A percentile compares a stretch with the other conserved stretches of the same genome.
phyloP scores from a whole-genome alignment of 1,284 basidiomycete species.

The Austroboletus novae-zelandiae region DNA sequence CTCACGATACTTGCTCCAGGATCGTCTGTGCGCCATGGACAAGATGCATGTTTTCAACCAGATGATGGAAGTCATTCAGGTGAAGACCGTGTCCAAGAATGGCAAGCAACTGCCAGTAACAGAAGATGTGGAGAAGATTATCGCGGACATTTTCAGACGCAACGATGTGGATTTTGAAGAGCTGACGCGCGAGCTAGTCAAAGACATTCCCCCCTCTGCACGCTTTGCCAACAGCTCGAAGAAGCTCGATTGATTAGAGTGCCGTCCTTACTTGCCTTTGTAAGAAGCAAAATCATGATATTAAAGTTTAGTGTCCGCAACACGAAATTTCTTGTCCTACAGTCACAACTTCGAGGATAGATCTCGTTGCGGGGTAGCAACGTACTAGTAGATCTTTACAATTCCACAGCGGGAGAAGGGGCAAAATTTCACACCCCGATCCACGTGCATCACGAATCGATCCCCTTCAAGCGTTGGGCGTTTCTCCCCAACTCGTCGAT shows the following conservation, averaged over 20 bases:
- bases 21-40: conserved; percentile 28
- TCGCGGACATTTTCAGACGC: conserved; percentile 32
- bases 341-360: no score
- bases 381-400: no score
- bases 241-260: conserved; percentile 25
- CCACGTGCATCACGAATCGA: no score
- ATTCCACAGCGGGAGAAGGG: no score
- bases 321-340: no score
- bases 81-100: conserved; percentile 29
- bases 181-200: conserved; percentile 23
- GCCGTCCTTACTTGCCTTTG: conserved; percentile 3
- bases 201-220: conserved; percentile 14
- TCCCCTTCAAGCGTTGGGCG: no score
- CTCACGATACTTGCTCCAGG: conserved; percentile 13
- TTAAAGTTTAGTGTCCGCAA: neutral
- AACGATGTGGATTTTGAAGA: conserved; percentile 32
- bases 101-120: conserved; percentile 24
- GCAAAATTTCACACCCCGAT: no score
- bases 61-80: conserved; percentile 34
- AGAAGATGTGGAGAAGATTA: conserved; percentile 31
- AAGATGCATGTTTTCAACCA: conserved; percentile 30
- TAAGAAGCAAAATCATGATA: neutral
- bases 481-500: no score
- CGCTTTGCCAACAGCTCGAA: conserved; percentile 28
- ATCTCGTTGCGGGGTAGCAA: no score